Evolutionary conservation across 2,329 filamentous ascomycete genomes (phyloP), one percentile per base, ranked within the genome.

Genomic region (Nemania abortiva): DNA sequence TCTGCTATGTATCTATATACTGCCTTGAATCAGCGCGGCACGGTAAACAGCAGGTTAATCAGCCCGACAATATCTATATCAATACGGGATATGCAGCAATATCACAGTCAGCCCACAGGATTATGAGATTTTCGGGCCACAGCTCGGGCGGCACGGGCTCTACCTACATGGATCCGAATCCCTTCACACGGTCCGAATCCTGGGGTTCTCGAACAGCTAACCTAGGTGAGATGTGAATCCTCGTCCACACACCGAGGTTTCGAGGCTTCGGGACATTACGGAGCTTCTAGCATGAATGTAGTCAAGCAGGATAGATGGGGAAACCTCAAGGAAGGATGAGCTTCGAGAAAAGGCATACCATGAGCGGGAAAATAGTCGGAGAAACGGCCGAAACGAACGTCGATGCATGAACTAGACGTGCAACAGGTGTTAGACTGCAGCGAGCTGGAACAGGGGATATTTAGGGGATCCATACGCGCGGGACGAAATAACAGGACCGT

Each of bases 321-420:
- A 50, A 10, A 42, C 42, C 45, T 27, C 31, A 37, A 45, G 45
- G 37, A 34, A 47, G 37, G 27, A 56, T 39, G 24, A 7, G 34
- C 31, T 57, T 52, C 15, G 39, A 45, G 39, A 15, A 24, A 62
- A 22, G 47, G n/a, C 42, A 55, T 45, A 27, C n/a, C 54, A 7
- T n/a, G 34, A 31, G 39, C 56, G 57, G 53, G 34, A 63, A 55
- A 56, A 53, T 52, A 45, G 53, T 45, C 62, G 68, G 68, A 68
- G 57, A 57, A 68, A 42, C 49, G 59, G 63, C 68, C 66, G 55
- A 57, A 67, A 68, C 52, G 65, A 70, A 69, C 69, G 69, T 63
- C 59, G 56, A 50, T 63, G 69, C 69, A 70, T 70, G 66, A 70
- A 70, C 69, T 66, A 58, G 59, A 66, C 49, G 61, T 64, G 53